Percentiles rank a stretch among this genome's conserved stretches.
phyloP scores from a whole-genome alignment of 306 rosid genomes.

The Cucurbita moschata region DNA sequence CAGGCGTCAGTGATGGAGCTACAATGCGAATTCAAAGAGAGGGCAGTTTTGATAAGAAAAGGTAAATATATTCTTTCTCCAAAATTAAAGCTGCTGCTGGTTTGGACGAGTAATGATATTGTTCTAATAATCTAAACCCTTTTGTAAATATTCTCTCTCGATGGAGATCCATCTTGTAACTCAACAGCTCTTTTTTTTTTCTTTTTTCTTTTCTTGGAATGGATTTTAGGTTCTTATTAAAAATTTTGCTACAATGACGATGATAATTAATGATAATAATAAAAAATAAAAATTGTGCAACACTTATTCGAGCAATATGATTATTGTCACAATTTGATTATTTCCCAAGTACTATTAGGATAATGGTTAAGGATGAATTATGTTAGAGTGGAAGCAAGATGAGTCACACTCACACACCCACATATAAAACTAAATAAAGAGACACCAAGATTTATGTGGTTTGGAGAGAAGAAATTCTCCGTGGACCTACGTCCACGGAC shows the following conservation, averaged over 20 bases:
- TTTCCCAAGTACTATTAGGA: too few relatives aligned
- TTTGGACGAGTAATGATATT: background rate
- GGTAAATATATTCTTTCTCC: conserved; percentile 23
- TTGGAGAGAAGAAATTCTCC: too few relatives aligned
- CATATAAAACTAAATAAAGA: too few relatives aligned
- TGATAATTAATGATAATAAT: background rate
- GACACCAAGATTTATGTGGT: too few relatives aligned
- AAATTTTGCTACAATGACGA: background rate
- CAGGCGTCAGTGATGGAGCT: conserved; percentile 71
- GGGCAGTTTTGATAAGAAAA: conserved; percentile 58
- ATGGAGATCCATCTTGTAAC: background rate
- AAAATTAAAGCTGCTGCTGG: background rate
- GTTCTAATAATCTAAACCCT: background rate
- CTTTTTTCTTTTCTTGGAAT: too few relatives aligned
- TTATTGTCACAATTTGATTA: too few relatives aligned
- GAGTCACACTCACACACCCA: too few relatives aligned
- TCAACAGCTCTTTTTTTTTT: background rate
- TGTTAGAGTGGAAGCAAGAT: too few relatives aligned
- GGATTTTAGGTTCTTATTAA: too few relatives aligned
- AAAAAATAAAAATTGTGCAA: background rate
- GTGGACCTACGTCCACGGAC: too few relatives aligned
- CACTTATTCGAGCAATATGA: too few relatives aligned
- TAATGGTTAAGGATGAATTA: too few relatives aligned
- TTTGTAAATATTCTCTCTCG: background rate
- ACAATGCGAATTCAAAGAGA: conserved; percentile 65